phyloP scores from a whole-genome alignment of 305 asterid genomes.

The Rubia balearica region DNA sequence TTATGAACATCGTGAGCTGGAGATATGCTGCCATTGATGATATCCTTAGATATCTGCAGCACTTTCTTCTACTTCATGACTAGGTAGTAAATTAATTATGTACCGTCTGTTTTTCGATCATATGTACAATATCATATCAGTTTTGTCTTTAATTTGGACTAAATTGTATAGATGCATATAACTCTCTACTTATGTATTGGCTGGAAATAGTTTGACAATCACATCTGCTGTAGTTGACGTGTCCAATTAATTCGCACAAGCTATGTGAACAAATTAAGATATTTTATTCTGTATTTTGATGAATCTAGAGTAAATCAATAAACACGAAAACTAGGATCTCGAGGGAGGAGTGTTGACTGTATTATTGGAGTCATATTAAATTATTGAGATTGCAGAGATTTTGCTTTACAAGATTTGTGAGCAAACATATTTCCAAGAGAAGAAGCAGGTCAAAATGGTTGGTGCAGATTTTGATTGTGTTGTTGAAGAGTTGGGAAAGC shows the following conservation, averaged over 20 bases:
- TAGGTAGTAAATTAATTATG: background rate
- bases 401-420: background rate
- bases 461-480: background rate
- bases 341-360: background rate
- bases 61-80: slow-evolving; percentile 41
- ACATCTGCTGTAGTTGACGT: background rate
- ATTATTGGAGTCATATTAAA: background rate
- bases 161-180: no score
- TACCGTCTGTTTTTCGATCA: background rate
- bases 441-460: background rate
- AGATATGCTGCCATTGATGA: slow-evolving; percentile 64
- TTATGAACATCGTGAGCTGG: slow-evolving; percentile 72
- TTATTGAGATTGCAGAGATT: background rate
- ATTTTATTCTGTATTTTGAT: background rate
- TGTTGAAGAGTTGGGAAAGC: background rate
- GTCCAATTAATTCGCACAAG: background rate
- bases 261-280: background rate
- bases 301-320: background rate
- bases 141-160: background rate
- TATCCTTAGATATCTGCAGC: slow-evolving; percentile 72
- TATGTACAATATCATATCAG: background rate
- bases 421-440: background rate
- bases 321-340: background rate
- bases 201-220: background rate
- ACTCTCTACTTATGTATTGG: background rate